Base-by-base conservation (phyloP, 2,329 filamentous ascomycete species). In the Apiospora koreana region DNA sequence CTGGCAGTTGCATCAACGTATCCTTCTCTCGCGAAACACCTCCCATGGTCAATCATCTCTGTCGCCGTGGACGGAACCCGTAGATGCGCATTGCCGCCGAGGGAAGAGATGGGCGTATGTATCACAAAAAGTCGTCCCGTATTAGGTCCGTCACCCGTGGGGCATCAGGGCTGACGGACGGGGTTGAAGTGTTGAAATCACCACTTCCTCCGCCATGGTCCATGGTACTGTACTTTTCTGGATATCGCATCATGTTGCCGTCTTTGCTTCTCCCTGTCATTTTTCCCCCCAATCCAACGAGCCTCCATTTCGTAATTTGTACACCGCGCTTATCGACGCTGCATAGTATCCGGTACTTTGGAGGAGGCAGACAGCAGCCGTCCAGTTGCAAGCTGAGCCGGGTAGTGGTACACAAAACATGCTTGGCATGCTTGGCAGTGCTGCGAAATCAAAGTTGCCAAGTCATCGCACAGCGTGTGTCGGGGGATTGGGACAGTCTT, bases 381-480 rank as follows among this genome's bases (percentile, higher is more conserved):
- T n/a, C 28, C 31, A 35, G 28, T 23, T 23, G 54, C 3, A n/a
- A 68, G 45, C 66, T 68, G 66, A 68, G 43, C 31, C 50, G 67
- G 54, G 67, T 42, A 64, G 67, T 42, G 67, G 38, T 45, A 69
- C 67, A 38, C 31, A 28, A 28, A 23, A 23, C 28, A 25, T 50
- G 65, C 68, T 70, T 71, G 68, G 70, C 68, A 64, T 35, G 54
- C 66, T 65, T 69, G 67, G 67, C 67, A 31, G 31, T 28, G 45
- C 31, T 62, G 54, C 66, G 45, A 38, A 38, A 68, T 68, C 46
- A 68, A 50, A 54, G 54, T 64, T 69, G 70, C 70, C 70, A 69
- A 71, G 70, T 70, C 70, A 71, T 70, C 38, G 54, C 42, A 70
- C 70, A 67, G 54, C 54, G 28, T 62, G 68, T 66, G 58, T 71